Conservation (phyloP, 805 yeast species). For the Torulaspora indica region DNA sequence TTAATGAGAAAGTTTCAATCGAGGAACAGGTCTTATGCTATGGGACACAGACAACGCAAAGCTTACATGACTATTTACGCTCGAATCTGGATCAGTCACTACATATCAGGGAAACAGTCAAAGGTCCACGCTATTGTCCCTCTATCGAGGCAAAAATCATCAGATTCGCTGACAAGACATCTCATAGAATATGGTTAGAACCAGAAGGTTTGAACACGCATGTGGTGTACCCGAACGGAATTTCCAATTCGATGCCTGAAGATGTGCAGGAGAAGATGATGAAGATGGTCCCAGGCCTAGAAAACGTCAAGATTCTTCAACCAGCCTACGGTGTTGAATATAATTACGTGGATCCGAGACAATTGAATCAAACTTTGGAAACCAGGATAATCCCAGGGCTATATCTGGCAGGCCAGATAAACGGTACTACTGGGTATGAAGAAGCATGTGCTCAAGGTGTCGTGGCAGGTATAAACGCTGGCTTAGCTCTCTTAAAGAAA, state of each 20-base stretch:
- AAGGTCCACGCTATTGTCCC: constrained; percentile 97
- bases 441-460: constrained; percentile 98
- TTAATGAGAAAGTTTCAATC: constrained; percentile 65
- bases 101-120: constrained; percentile 88
- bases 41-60: constrained; percentile 71
- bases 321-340: constrained; percentile 99
- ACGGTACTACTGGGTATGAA: constrained; percentile 98
- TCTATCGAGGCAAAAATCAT: constrained; percentile 87
- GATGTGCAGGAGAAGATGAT: constrained; percentile 79
- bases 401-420: constrained; percentile 92
- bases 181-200: constrained; percentile 89
- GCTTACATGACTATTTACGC: constrained; percentile 63
- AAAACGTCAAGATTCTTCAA: constrained; percentile 79
- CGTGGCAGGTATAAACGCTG: constrained; percentile 94
- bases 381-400: constrained; percentile 75
- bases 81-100: constrained; percentile 74
- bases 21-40: constrained; percentile 63
- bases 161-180: constrained; percentile 67
- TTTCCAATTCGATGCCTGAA: constrained; percentile 92
- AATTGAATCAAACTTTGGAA: constrained; percentile 69
- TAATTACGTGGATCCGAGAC: constrained; percentile 93
- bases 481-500: constrained; percentile 43
- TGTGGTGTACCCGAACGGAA: constrained; percentile 93
- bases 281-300: constrained; percentile 79
- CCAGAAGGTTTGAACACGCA: constrained; percentile 90